Evolutionary conservation across 2,329 filamentous ascomycete genomes (phyloP).

Genomic region (Ophiostoma montium): DNA sequence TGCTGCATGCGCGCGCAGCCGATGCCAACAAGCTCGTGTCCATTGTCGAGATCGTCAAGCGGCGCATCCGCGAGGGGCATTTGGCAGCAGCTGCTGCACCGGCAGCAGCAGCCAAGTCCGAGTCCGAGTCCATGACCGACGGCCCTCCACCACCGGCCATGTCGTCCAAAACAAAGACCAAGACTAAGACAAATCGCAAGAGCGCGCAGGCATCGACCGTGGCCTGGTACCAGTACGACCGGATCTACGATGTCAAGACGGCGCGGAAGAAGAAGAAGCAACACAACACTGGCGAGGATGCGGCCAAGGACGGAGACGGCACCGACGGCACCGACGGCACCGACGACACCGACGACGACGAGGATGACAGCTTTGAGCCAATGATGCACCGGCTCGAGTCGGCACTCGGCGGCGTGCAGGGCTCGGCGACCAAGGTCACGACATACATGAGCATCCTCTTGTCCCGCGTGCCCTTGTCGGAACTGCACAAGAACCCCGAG

Average conservation of each 20-base stretch:
- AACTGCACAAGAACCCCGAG: conserved; percentile 35
- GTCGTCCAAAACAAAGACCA: no score
- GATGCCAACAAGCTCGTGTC: conserved; percentile 53
- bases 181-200: background rate
- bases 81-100: background rate
- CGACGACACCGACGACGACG: conserved; percentile 17
- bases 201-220: background rate
- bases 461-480: conserved; percentile 36
- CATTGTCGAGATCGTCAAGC: conserved; percentile 51
- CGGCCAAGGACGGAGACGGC: conserved; percentile 5
- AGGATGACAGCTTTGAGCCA: conserved; percentile 35
- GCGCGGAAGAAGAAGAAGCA: conserved; percentile 15
- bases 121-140: no score
- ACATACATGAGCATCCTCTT: conserved; percentile 49
- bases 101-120: background rate
- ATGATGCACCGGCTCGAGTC: conserved; percentile 44
- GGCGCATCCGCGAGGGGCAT: conserved; percentile 31
- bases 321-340: conserved; percentile 13
- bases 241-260: conserved; percentile 33
- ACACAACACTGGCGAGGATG: conserved; percentile 17
- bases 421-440: conserved; percentile 21
- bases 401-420: conserved; percentile 15
- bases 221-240: conserved; percentile 43
- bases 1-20: conserved; percentile 35
- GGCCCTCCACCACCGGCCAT: no score